Base-by-base conservation (phyloP, 179 eudicot genomes). In the Spergularia azorica region DNA sequence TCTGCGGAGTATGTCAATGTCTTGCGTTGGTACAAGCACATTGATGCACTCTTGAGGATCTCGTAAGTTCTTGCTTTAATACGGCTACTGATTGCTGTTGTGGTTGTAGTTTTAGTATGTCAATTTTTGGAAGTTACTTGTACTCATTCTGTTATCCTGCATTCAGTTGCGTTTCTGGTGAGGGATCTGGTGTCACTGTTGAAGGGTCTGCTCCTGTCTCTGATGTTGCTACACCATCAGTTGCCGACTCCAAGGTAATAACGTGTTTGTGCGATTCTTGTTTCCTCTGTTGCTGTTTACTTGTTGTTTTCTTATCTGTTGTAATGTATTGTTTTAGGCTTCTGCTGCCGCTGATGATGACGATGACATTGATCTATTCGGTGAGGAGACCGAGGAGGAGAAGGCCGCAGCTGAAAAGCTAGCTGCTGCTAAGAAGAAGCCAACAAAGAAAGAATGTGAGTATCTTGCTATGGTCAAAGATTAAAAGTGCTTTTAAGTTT, bases 351-450 rank as follows among this genome's bases (percentile, higher is more conserved):
- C 59, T 10, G 97, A 88, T 50, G 97, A 95, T 5, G 97, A 92
- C 0, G 39, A 88, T 41, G 98, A 95, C 80, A 88, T 95, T 17
- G 99, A 95, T 84, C 89, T 95, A 50, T 95, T 95, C 67, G 99
- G 99, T 58, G 99, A 95, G 72, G 98, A 95, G 87, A 95, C 99
- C 9, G 98, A 95, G 79, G 99, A 95, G 90, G 99, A 95, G 85
- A 95, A 95, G 92, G 84, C 83, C 65, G 99, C 97, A 65, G 90
- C 97, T 63, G 97, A 91, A 81, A 93, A 84, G 56, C 89, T 67
- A 16, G 82, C 94, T 51, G 99, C 97, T 3, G 83, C 98, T 20
- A 82, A 75, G 55, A 89, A 88, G 85, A 83, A 90, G 6, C 76
- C 92, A 61, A 83, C 84, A 79, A 93, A 95, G 94, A 95, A 95